Evolutionary conservation across 305 asterid genomes (phyloP).

Genomic region (Nicotiana rustica): DNA sequence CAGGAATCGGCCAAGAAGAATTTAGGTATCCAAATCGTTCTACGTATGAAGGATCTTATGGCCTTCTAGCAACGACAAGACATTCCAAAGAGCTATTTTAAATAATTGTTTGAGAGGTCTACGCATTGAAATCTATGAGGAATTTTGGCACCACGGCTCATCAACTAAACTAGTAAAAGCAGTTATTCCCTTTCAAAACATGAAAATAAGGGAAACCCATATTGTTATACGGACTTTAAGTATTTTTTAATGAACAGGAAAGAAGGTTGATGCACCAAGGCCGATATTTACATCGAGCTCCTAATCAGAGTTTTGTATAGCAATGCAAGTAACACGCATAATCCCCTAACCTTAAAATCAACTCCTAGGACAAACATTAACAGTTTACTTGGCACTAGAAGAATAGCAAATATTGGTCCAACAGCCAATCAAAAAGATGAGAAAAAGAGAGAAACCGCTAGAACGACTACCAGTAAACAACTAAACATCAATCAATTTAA

Average conservation of each 20-base stretch:
- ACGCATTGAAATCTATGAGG: background rate
- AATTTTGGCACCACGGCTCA: background rate
- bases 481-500: background rate
- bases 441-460: background rate
- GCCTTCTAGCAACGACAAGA: background rate
- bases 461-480: background rate
- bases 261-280: background rate
- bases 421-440: background rate
- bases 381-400: background rate
- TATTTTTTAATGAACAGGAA: background rate
- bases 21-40: background rate
- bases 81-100: background rate
- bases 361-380: conserved; percentile 8
- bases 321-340: background rate
- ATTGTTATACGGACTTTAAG: background rate
- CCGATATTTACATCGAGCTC: background rate
- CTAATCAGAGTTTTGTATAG: background rate
- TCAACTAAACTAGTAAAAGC: background rate
- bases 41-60: background rate
- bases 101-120: background rate
- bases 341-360: background rate
- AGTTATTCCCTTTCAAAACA: background rate
- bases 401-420: background rate
- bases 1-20: background rate
- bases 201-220: background rate